These are phyloP conservation scores for Spathaspora arborariae DNA, from an alignment of 805 yeast species.

Conservation along the genomic window DNA sequence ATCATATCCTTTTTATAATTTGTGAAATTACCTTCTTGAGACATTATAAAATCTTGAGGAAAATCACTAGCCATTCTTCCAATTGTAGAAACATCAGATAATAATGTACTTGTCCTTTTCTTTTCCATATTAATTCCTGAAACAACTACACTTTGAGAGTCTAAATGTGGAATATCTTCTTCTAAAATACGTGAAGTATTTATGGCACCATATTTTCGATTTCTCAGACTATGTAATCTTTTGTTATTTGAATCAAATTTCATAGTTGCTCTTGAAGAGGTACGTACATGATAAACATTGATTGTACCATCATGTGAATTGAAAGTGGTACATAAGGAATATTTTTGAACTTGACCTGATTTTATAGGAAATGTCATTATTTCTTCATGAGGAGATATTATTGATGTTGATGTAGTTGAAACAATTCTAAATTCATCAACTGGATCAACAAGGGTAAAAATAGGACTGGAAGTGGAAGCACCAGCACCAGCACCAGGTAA, in stretches of 20 bases:
- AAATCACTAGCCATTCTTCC: conserved; percentile 43
- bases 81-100: conserved; percentile 41
- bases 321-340: conserved; percentile 53
- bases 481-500: conserved; percentile 13
- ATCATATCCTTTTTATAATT: conserved; percentile 61
- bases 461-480: conserved; percentile 32
- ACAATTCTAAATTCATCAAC: conserved; percentile 68
- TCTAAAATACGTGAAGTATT: conserved; percentile 41
- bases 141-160: conserved; percentile 17
- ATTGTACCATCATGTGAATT: conserved; percentile 44
- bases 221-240: background rate
- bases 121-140: conserved; percentile 37
- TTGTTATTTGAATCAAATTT: background rate
- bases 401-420: conserved; percentile 65
- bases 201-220: conserved; percentile 21
- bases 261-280: conserved; percentile 14
- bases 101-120: conserved; percentile 39
- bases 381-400: conserved; percentile 55
- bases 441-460: conserved; percentile 72
- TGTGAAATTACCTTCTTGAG: conserved; percentile 23
- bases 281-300: conserved; percentile 53
- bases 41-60: conserved; percentile 18
- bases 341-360: conserved; percentile 23
- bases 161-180: conserved; percentile 24
- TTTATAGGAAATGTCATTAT: conserved; percentile 50